Percentiles rank a stretch among this genome's conserved stretches.
Evolutionary conservation across 2,329 filamentous ascomycete genomes (phyloP).

Genomic region (Diaporthe sp.): DNA sequence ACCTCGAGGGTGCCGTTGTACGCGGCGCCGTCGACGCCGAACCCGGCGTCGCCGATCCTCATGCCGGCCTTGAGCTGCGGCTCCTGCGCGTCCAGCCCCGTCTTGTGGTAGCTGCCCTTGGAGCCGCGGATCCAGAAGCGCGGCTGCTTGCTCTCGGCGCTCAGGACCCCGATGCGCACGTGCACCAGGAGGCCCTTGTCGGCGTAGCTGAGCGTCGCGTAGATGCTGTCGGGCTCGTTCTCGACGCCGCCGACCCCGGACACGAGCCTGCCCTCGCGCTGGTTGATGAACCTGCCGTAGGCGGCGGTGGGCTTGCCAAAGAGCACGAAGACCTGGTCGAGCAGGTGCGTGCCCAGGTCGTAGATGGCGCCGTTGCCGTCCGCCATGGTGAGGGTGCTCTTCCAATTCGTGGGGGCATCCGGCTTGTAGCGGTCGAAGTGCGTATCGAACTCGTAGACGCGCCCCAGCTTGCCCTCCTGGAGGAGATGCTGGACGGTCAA

Average conservation of each 20-base stretch:
- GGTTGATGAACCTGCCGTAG: slow-evolving; percentile 76
- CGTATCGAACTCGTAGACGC: slow-evolving; percentile 83
- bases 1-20: slow-evolving; percentile 72
- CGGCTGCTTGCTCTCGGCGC: slow-evolving; percentile 76
- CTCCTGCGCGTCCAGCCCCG: slow-evolving; percentile 80
- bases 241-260: slow-evolving; percentile 49
- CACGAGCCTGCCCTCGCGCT: slow-evolving; percentile 64
- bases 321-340: slow-evolving; percentile 80
- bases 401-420: slow-evolving; percentile 74
- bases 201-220: slow-evolving; percentile 76
- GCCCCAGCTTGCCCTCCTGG: slow-evolving; percentile 71
- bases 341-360: slow-evolving; percentile 81
- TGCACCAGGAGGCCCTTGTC: slow-evolving; percentile 73
- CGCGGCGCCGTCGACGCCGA: slow-evolving; percentile 73
- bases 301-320: slow-evolving; percentile 78
- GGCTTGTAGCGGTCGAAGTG: slow-evolving; percentile 84
- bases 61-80: slow-evolving; percentile 77
- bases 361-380: slow-evolving; percentile 78
- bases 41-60: slow-evolving; percentile 68
- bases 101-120: slow-evolving; percentile 82
- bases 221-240: slow-evolving; percentile 70
- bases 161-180: slow-evolving; percentile 77
- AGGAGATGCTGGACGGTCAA: slow-evolving; percentile 76
- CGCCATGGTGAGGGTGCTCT: slow-evolving; percentile 69
- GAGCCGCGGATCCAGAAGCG: slow-evolving; percentile 84